Conservation (phyloP, 352 stramenopile genomes). For the Aphanomyces astaci region DNA sequence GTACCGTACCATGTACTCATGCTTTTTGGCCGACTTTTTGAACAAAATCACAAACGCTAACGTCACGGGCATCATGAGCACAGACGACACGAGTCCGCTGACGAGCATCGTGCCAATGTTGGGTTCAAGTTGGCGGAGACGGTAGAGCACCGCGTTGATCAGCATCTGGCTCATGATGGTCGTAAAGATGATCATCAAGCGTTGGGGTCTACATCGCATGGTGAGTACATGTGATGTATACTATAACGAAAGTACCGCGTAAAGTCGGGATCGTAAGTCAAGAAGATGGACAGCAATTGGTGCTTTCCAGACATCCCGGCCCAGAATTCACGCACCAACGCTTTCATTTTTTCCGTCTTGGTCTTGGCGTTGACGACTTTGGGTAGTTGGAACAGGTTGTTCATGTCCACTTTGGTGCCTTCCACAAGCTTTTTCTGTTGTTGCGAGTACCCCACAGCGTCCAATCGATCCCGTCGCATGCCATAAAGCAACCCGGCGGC, state of each 20-base stretch:
- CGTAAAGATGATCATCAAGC: conserved; percentile 62
- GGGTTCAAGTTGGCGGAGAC: conserved; percentile 40
- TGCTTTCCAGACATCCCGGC: conserved; percentile 50
- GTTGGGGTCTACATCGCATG: conserved; percentile 28
- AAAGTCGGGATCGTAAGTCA: conserved; percentile 69
- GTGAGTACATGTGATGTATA: not conserved
- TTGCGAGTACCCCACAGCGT: conserved; percentile 32
- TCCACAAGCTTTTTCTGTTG: conserved; percentile 34
- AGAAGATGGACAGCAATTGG: conserved; percentile 59
- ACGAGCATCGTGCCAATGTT: conserved; percentile 44
- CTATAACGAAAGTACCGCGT: conserved; percentile 27
- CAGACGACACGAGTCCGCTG: conserved; percentile 41
- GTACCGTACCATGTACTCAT: conserved; percentile 58
- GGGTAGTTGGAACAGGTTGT: conserved; percentile 55
- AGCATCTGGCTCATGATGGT: conserved; percentile 68
- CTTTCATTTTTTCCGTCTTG: conserved; percentile 35
- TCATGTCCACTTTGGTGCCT: conserved; percentile 42
- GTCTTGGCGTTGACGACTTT: not conserved
- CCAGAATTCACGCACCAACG: conserved; percentile 38
- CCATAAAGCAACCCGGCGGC: conserved; percentile 47
- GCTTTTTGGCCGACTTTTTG: conserved; percentile 50
- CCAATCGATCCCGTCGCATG: conserved; percentile 47
- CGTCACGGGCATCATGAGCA: conserved; percentile 57
- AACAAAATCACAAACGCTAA: conserved; percentile 65
- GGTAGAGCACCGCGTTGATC: conserved; percentile 54